These are phyloP conservation scores for Ambrosia trifida DNA, from an alignment of 129 eudicot species.

Conservation along the genomic window DNA sequence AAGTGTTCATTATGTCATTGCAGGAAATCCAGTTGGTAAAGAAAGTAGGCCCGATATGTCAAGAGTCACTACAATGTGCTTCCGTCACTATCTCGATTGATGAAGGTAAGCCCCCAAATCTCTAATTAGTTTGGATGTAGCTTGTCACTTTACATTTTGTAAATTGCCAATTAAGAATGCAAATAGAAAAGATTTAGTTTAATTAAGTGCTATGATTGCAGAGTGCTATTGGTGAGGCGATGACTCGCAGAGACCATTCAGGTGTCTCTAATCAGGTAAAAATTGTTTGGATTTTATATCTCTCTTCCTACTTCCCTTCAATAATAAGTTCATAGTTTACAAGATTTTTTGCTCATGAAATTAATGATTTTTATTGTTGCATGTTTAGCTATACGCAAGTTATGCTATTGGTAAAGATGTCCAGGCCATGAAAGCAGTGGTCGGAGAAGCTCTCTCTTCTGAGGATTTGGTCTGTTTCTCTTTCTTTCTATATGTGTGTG, in stretches of 20 bases:
- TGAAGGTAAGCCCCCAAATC: conserved; percentile 62
- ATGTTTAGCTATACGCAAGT: conserved; percentile 79
- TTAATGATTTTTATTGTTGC: not conserved
- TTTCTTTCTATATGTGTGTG: not conserved
- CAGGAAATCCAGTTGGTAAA: conserved; percentile 28
- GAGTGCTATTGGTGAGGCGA: conserved; percentile 99
- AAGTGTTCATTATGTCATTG: not conserved
- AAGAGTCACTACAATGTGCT: conserved; percentile 68
- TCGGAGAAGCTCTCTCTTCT: conserved; percentile 98
- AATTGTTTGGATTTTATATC: not conserved
- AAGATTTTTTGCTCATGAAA: not conserved
- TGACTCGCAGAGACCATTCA: conserved; percentile 98
- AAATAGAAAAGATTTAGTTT: conserved; percentile 6
- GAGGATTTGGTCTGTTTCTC: conserved; percentile 77
- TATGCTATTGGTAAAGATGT: conserved; percentile 99
- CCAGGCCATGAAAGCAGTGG: conserved; percentile 99
- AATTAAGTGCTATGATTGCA: conserved; percentile 40
- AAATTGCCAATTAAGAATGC: not conserved
- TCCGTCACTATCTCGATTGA: conserved; percentile 93
- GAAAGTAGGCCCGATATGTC: conserved; percentile 32
- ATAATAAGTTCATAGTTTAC: conserved; percentile 7
- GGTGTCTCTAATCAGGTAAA: conserved; percentile 97
- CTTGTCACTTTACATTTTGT: conserved; percentile 9
- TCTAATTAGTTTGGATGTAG: not conserved
- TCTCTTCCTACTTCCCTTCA: not conserved